Evolutionary conservation across 345 rosid species (phyloP).

Genomic region (Sonneratia alba): DNA sequence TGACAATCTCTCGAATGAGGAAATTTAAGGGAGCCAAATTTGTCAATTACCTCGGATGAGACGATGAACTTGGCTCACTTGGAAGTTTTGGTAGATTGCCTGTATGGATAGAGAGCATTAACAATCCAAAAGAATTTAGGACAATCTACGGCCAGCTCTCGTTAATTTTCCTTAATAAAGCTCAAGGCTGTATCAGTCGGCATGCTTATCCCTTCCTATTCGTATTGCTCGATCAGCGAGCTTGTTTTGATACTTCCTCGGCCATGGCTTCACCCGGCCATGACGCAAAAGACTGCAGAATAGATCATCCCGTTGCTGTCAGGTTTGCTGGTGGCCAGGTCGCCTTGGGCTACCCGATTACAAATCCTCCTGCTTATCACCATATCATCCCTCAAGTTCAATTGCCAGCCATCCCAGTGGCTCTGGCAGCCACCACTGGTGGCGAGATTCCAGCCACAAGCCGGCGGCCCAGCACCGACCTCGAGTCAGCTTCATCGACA

Average conservation of each 20-base stretch:
- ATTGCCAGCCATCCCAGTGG: not conserved
- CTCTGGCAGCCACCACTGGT: not conserved
- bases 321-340: not conserved
- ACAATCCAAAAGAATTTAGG: too few species aligned
- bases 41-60: too few species aligned
- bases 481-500: not conserved
- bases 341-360: not conserved
- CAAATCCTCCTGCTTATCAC: not conserved
- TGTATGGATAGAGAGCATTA: too few species aligned
- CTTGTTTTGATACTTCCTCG: not conserved
- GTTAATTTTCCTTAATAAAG: too few species aligned
- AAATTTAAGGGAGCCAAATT: too few species aligned
- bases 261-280: not conserved
- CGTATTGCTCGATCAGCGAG: not conserved
- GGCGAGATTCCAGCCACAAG: not conserved
- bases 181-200: too few species aligned
- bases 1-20: too few species aligned
- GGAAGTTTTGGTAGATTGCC: too few species aligned
- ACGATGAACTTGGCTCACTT: too few species aligned
- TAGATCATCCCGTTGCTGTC: not conserved
- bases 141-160: too few species aligned
- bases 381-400: not conserved
- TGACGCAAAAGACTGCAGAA: not conserved
- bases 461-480: not conserved
- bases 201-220: too few species aligned